These are phyloP conservation scores for Sporothrix dimorphospora DNA, from an alignment of 2,329 filamentous ascomycete species.

Conservation along the genomic window DNA sequence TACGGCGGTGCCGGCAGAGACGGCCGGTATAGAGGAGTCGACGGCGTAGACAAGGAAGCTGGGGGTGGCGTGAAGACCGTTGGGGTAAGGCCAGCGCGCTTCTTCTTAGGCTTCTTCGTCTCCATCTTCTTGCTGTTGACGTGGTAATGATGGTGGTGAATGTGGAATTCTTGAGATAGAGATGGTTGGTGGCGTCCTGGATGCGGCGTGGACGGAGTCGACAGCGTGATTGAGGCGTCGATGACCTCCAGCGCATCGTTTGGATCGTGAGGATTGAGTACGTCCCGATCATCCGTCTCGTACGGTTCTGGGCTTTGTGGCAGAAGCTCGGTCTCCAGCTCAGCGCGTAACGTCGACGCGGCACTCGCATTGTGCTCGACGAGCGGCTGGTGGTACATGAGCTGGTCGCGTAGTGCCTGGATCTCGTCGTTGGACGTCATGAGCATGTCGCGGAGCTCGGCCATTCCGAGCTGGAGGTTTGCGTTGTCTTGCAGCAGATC, in stretches of 20 bases:
- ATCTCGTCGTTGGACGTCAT: slow-evolving; percentile 93
- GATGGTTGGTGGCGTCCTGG: slow-evolving; percentile 38
- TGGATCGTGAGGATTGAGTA: neutral
- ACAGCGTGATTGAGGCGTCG: neutral
- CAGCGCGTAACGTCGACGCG: slow-evolving; percentile 67
- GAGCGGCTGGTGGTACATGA: slow-evolving; percentile 76
- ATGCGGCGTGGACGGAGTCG: slow-evolving; percentile 33
- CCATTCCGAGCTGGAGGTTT: slow-evolving; percentile 86
- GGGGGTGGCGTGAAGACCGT: slow-evolving; percentile 63
- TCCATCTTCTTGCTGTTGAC: slow-evolving; percentile 63
- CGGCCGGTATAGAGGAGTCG: slow-evolving; percentile 44
- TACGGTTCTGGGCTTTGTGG: slow-evolving; percentile 18
- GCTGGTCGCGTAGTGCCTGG: slow-evolving; percentile 79
- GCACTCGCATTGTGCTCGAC: slow-evolving; percentile 46
- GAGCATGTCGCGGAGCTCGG: slow-evolving; percentile 88
- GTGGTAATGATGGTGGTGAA: slow-evolving; percentile 88
- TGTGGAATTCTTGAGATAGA: slow-evolving; percentile 76
- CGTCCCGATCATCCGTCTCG: neutral
- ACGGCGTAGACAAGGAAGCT: slow-evolving; percentile 44
- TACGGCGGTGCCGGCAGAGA: slow-evolving; percentile 45
- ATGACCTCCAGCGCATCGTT: neutral
- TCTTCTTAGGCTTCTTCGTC: slow-evolving; percentile 68
- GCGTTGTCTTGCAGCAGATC: slow-evolving; percentile 96
- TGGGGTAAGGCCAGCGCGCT: slow-evolving; percentile 65
- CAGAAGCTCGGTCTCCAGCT: slow-evolving; percentile 56